These are phyloP conservation scores for Talaromyces atroroseus DNA, from an alignment of 2,329 filamentous ascomycete species.

Conservation along the genomic window DNA sequence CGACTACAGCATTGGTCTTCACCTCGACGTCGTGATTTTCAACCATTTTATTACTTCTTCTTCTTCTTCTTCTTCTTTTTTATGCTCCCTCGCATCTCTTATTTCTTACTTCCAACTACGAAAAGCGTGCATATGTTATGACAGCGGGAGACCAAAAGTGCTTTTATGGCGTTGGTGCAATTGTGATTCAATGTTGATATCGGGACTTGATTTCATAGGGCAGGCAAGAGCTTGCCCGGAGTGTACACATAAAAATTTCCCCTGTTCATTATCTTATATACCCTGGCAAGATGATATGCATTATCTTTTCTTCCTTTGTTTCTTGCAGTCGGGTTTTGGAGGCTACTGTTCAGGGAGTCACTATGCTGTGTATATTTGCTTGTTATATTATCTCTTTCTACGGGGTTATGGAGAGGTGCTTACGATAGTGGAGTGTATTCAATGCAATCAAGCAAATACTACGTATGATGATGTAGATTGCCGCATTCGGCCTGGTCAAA, in stretches of 20 bases:
- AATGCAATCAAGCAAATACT: not conserved
- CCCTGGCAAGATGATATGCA: slow-evolving; percentile 9
- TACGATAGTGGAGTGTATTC: not conserved
- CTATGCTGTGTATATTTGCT: not conserved
- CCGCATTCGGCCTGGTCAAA: slow-evolving; percentile 1
- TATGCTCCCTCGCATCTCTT: not conserved
- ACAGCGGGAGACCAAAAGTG: slow-evolving; percentile 14
- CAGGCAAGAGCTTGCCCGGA: not conserved
- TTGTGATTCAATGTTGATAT: not conserved
- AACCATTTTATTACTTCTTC: not conserved
- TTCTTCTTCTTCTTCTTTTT: too few species aligned
- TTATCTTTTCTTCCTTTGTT: not conserved
- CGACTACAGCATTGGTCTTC: not conserved
- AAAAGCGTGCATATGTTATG: slow-evolving; percentile 14
- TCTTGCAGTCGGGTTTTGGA: not conserved
- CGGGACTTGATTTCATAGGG: slow-evolving; percentile 6
- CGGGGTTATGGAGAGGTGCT: too few species aligned
- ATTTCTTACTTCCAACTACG: slow-evolving; percentile 5
- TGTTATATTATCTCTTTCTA: not conserved
- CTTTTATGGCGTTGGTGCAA: slow-evolving; percentile 13
- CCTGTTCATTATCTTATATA: slow-evolving; percentile 7
- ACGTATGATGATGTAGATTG: not conserved
- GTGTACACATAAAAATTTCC: slow-evolving; percentile 12
- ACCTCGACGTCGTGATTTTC: not conserved
- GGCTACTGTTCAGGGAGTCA: not conserved